A percentile compares a stretch with the other conserved stretches of the same genome.
Evolutionary conservation across 2,329 filamentous ascomycete species (phyloP).

Genomic region (Exophiala bonariae): DNA sequence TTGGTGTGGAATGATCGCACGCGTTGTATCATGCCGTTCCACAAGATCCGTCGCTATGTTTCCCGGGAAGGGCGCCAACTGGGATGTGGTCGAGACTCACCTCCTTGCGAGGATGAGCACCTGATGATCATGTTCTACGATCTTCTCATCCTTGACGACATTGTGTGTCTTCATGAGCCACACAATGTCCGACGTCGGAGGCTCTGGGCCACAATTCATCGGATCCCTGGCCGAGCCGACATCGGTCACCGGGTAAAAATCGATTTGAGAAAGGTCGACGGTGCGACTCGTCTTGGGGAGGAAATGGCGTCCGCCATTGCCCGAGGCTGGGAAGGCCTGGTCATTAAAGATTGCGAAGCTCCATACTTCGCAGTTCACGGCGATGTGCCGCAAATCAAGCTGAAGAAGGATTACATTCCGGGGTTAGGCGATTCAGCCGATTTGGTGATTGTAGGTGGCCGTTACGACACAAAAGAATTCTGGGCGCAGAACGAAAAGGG

Average conservation of each 20-base stretch:
- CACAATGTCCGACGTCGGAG: constrained; percentile 46
- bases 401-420: constrained; percentile 81
- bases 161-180: constrained; percentile 48
- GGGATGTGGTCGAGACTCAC: constrained; percentile 67
- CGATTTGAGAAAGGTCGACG: constrained; percentile 59
- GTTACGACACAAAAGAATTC: constrained; percentile 66
- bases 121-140: constrained; percentile 57
- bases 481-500: constrained; percentile 37
- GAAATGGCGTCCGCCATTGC: constrained; percentile 68
- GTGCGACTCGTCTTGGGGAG: constrained; percentile 56
- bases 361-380: constrained; percentile 65
- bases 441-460: constrained; percentile 74
- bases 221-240: constrained; percentile 62
- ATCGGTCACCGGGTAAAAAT: constrained; percentile 67
- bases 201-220: constrained; percentile 56
- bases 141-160: constrained; percentile 56
- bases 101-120: constrained; percentile 14
- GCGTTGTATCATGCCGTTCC: constrained; percentile 68
- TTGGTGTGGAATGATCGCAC: constrained; percentile 72
- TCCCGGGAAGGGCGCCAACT: constrained; percentile 69
- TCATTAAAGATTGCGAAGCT: constrained; percentile 74
- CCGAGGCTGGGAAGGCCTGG: constrained; percentile 70
- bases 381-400: constrained; percentile 66
- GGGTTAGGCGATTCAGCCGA: constrained; percentile 80
- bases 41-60: constrained; percentile 80